Percentiles rank a stretch among this genome's conserved stretches.
phyloP scores from a whole-genome alignment of 257 asterid species.

The Gardenia jasminoides region DNA sequence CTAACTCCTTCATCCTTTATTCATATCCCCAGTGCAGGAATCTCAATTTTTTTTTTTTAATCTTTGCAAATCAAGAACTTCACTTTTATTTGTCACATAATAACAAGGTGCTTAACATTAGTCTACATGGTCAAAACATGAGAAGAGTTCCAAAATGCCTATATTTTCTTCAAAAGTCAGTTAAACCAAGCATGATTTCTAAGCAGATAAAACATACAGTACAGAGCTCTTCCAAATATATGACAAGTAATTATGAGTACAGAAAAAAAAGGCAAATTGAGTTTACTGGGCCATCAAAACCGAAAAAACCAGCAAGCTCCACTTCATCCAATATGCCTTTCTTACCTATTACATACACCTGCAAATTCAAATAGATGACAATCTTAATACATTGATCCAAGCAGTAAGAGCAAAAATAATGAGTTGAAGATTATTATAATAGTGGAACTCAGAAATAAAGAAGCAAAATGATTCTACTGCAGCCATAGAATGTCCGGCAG shows the following conservation, averaged over 20 bases:
- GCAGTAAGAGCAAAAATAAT: too few relatives aligned
- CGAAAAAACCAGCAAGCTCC: slow-evolving; percentile 70
- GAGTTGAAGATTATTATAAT: background rate
- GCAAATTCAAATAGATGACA: slow-evolving; percentile 14
- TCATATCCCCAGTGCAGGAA: background rate
- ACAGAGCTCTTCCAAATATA: background rate
- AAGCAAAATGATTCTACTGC: background rate
- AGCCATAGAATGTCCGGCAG: background rate
- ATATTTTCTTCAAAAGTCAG: background rate
- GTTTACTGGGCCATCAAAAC: slow-evolving; percentile 88
- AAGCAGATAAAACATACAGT: background rate
- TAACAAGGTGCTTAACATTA: background rate
- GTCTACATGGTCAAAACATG: background rate
- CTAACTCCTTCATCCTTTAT: background rate
- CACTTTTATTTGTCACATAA: background rate
- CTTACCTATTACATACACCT: slow-evolving; percentile 94
- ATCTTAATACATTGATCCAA: background rate
- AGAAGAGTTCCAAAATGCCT: background rate
- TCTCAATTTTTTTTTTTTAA: background rate
- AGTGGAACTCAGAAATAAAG: background rate
- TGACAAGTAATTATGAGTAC: background rate
- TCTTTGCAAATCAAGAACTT: background rate
- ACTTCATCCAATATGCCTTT: slow-evolving; percentile 88
- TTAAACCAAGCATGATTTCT: background rate
- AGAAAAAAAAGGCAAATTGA: slow-evolving; percentile 12